phyloP scores from a whole-genome alignment of 2,329 filamentous ascomycete species.

The Acrodontium crateriforme region DNA sequence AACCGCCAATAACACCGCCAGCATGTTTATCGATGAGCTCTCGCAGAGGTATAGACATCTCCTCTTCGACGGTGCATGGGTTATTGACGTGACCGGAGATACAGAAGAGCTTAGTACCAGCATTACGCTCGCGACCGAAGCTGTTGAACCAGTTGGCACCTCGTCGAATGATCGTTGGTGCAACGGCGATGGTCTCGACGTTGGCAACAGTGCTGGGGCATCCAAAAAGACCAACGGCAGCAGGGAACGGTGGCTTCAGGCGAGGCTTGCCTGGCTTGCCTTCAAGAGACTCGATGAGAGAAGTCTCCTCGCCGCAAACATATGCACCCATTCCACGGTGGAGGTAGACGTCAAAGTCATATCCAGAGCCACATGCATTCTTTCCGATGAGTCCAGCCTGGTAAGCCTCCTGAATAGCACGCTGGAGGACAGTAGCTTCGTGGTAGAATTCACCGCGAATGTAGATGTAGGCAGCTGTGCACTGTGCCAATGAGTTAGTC shows the following conservation, averaged over 20 bases:
- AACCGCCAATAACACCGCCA: conserved; percentile 87
- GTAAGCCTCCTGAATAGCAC: conserved; percentile 96
- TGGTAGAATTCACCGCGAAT: conserved; percentile 97
- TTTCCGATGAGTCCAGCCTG: conserved; percentile 88
- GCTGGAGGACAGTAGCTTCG: conserved; percentile 84
- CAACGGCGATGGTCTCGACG: conserved; percentile 91
- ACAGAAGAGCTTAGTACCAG: conserved; percentile 95
- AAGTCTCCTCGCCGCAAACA: conserved; percentile 96
- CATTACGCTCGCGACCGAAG: conserved; percentile 91
- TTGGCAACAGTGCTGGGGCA: conserved; percentile 97
- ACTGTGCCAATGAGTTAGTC: conserved; percentile 23
- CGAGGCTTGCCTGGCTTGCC: conserved; percentile 98
- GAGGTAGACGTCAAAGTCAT: conserved; percentile 94
- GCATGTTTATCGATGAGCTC: conserved; percentile 98
- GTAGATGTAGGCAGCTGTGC: conserved; percentile 96
- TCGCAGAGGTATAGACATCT: conserved; percentile 94
- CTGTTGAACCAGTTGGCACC: conserved; percentile 84
- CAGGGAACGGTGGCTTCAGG: conserved; percentile 96
- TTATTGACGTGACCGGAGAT: conserved; percentile 99
- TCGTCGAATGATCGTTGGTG: conserved; percentile 87
- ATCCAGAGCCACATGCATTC: conserved; percentile 92
- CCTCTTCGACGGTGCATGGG: conserved; percentile 93
- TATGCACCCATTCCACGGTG: conserved; percentile 97
- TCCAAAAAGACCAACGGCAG: conserved; percentile 91
- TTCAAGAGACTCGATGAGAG: conserved; percentile 93